These are phyloP conservation scores for Jatropha podagrica DNA, from an alignment of 441 rosid species.

Conservation along the genomic window DNA sequence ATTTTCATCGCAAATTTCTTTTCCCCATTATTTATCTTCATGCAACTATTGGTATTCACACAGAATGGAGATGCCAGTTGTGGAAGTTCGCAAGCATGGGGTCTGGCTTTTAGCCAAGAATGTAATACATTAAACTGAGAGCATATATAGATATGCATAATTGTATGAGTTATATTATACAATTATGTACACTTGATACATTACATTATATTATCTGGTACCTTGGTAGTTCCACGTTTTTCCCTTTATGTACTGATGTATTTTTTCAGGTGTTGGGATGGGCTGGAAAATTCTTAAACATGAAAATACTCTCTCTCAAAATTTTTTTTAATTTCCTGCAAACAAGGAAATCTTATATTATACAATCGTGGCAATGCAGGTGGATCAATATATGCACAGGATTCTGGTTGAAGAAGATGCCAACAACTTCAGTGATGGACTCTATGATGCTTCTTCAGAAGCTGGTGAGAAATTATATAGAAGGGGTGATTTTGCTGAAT, in stretches of 20 bases:
- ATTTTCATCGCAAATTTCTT: not conserved
- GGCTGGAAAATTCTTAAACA: not conserved
- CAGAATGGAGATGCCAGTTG: constrained; percentile 93
- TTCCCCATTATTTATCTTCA: constrained; percentile 22
- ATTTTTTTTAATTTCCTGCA: constrained; percentile 6
- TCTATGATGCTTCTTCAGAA: constrained; percentile 61
- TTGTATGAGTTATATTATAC: constrained; percentile 24
- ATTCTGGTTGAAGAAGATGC: constrained; percentile 80
- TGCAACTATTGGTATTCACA: constrained; percentile 31
- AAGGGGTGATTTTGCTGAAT: constrained; percentile 75
- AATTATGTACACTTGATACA: not conserved
- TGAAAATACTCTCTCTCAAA: not conserved
- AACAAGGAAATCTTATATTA: constrained; percentile 14
- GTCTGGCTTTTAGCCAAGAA: constrained; percentile 81
- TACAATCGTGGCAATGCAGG: constrained; percentile 42
- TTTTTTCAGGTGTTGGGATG: not conserved
- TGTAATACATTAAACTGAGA: constrained; percentile 48
- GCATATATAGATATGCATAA: constrained; percentile 26
- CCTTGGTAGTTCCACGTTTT: not conserved
- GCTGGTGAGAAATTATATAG: constrained; percentile 66
- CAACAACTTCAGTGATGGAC: constrained; percentile 35
- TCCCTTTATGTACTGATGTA: no score
- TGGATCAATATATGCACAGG: constrained; percentile 82
- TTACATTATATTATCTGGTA: not conserved
- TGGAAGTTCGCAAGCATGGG: constrained; percentile 78